Conservation (phyloP, 1,284 basidiomycete species). For the Trichosporon sp. region DNA sequence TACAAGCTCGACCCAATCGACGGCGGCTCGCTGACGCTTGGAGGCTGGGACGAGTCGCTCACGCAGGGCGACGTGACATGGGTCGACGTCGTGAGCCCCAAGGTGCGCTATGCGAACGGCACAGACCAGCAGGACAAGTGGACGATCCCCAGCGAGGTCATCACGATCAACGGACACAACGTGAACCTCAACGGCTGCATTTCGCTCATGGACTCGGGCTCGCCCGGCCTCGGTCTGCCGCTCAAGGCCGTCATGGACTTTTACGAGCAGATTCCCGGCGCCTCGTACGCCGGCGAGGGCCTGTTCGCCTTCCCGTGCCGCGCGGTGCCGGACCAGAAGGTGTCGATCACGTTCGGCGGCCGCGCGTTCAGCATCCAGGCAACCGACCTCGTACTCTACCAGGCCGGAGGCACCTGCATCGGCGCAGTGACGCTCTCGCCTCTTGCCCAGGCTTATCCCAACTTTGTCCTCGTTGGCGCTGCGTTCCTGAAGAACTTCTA, state of each 20-base stretch:
- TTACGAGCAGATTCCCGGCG: not conserved
- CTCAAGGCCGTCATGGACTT: not conserved
- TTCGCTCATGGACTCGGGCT: not conserved
- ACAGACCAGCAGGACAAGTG: not conserved
- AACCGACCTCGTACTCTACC: not conserved
- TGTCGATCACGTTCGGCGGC: not conserved
- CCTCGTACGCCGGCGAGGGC: not conserved
- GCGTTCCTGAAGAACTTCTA: slow-evolving; percentile 74
- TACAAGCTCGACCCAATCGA: not conserved
- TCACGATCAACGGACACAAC: not conserved
- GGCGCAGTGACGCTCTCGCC: not conserved
- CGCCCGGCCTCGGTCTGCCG: not conserved
- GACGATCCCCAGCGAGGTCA: not conserved
- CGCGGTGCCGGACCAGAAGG: not conserved
- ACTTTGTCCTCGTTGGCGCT: slow-evolving; percentile 79
- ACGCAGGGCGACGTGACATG: not conserved
- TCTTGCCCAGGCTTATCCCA: not conserved
- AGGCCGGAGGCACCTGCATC: not conserved
- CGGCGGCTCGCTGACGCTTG: not conserved
- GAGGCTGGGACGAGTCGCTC: not conserved
- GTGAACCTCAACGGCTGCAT: not conserved
- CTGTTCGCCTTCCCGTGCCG: not conserved
- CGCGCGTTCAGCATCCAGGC: not conserved
- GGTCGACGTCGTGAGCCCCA: not conserved
- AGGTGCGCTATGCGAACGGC: not conserved